Evolutionary conservation across 768 basidiomycete genomes (phyloP).

Genomic region (Tricholoma matsutake): DNA sequence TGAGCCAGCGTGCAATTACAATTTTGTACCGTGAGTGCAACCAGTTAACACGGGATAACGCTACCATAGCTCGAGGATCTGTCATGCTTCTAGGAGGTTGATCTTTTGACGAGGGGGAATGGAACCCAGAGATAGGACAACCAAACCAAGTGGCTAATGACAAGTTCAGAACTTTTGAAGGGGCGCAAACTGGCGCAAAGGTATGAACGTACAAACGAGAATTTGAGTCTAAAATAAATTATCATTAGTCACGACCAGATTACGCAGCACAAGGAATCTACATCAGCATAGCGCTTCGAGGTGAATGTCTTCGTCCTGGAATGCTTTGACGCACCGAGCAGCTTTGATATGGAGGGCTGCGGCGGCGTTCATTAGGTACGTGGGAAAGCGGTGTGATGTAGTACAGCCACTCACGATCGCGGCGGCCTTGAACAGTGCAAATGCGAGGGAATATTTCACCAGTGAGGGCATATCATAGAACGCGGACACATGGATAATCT

Average conservation of each 20-base stretch:
- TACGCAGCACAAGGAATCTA: constrained; percentile 24
- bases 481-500: constrained; percentile 31
- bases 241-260: neutral
- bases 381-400: neutral
- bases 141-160: constrained; percentile 32
- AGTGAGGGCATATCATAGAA: constrained; percentile 46
- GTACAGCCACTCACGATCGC: constrained; percentile 34
- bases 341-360: constrained; percentile 45
- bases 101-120: constrained; percentile 7
- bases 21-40: constrained; percentile 42
- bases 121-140: constrained; percentile 32
- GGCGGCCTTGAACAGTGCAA: constrained; percentile 55
- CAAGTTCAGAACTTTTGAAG: neutral
- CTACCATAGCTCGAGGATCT: constrained; percentile 40
- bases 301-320: constrained; percentile 32
- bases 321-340: constrained; percentile 40
- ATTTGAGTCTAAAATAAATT: constrained; percentile 37
- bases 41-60: constrained; percentile 40
- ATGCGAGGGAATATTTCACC: constrained; percentile 36
- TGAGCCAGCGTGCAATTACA: constrained; percentile 16
- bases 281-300: constrained; percentile 46
- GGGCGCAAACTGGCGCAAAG: neutral
- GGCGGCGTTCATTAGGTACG: neutral
- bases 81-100: constrained; percentile 15
- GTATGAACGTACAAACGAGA: constrained; percentile 32